Percentiles rank a stretch among this genome's conserved stretches.
Conservation (phyloP, 2,329 filamentous ascomycete genomes). For the Emydomyces testavorans region DNA sequence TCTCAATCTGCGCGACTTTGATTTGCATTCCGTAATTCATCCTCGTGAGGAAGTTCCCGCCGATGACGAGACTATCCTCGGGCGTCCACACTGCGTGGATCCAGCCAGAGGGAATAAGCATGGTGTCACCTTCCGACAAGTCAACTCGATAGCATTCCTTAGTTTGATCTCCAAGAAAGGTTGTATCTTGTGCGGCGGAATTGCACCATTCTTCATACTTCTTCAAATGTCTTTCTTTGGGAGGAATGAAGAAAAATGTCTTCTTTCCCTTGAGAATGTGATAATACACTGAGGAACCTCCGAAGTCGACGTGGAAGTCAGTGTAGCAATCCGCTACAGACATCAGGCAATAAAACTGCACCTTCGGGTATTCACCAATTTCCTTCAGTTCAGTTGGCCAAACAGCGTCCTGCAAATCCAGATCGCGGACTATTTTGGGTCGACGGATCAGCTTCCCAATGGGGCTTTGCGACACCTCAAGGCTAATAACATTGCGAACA, state of each 20-base stretch:
- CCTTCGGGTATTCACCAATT: conserved; percentile 48
- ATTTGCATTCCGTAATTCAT: conserved; percentile 58
- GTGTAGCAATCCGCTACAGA: conserved; percentile 60
- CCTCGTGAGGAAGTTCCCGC: conserved; percentile 57
- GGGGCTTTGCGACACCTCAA: conserved; percentile 54
- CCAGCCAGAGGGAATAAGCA: conserved; percentile 61
- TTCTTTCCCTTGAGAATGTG: conserved; percentile 58
- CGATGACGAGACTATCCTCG: conserved; percentile 56
- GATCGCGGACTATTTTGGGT: conserved; percentile 53
- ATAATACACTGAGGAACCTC: conserved; percentile 59
- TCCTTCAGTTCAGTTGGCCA: conserved; percentile 43
- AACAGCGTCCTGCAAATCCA: conserved; percentile 43
- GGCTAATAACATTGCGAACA: conserved; percentile 57
- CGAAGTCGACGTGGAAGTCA: conserved; percentile 62
- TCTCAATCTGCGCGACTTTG: conserved; percentile 54
- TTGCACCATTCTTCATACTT: conserved; percentile 63
- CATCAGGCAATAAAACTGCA: conserved; percentile 60
- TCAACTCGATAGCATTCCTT: conserved; percentile 58
- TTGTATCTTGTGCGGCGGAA: conserved; percentile 53
- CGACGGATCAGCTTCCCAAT: conserved; percentile 51
- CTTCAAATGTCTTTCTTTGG: conserved; percentile 55
- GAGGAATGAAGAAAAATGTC: conserved; percentile 60
- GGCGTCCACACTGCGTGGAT: conserved; percentile 63
- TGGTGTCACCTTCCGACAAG: conserved; percentile 54
- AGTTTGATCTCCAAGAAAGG: conserved; percentile 52